Percentiles rank a stretch among this genome's conserved stretches.
These are phyloP conservation scores for Clonostachys solani DNA, from an alignment of 2,329 filamentous ascomycete species.

Conservation along the genomic window DNA sequence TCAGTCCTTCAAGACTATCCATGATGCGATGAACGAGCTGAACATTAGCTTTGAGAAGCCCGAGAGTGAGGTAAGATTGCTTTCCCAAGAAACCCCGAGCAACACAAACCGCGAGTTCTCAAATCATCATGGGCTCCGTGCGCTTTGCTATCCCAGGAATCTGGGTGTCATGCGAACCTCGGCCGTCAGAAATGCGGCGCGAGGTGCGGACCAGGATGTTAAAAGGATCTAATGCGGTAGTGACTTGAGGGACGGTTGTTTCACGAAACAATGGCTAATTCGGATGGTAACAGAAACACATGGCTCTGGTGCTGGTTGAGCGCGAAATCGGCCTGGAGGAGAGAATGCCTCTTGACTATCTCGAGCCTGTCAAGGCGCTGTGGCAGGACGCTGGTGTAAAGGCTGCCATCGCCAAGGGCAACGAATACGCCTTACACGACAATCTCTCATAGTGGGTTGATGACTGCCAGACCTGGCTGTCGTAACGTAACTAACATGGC, in stretches of 20 bases:
- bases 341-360: slow-evolving; percentile 70
- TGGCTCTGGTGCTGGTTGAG: slow-evolving; percentile 72
- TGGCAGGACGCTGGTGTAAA: slow-evolving; percentile 85
- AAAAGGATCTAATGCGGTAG: too few relatives aligned
- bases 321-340: slow-evolving; percentile 82
- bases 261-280: slow-evolving; percentile 28
- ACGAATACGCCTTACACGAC: slow-evolving; percentile 95
- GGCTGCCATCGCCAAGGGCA: slow-evolving; percentile 84
- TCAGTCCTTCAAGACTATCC: slow-evolving; percentile 85
- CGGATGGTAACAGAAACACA: slow-evolving; percentile 58
- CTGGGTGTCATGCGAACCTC: too few relatives aligned
- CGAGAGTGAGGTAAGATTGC: slow-evolving; percentile 67
- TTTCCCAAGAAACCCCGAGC: neutral
- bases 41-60: slow-evolving; percentile 73
- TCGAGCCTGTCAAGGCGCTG: slow-evolving; percentile 75
- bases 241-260: too few relatives aligned
- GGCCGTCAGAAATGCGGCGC: too few relatives aligned
- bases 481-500: neutral
- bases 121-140: too few relatives aligned
- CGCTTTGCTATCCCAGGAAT: too few relatives aligned
- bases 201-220: too few relatives aligned
- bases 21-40: slow-evolving; percentile 87
- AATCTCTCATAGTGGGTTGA: slow-evolving; percentile 82
- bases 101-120: too few relatives aligned
- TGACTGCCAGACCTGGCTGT: neutral